phyloP scores from a whole-genome alignment of 2,329 filamentous ascomycete genomes.

The Fusarium pininemorale region DNA sequence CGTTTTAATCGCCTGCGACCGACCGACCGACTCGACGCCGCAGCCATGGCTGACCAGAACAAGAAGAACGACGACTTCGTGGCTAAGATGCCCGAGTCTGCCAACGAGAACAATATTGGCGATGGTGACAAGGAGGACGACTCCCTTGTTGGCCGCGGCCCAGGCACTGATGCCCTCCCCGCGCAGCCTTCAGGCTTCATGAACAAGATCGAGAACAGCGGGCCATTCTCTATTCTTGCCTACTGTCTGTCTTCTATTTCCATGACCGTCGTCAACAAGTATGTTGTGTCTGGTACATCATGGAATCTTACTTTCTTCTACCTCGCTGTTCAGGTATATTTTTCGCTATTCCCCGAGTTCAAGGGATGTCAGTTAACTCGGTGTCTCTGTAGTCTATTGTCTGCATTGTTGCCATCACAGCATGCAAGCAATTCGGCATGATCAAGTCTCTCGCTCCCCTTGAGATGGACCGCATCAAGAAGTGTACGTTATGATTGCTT shows the following conservation, averaged over 20 bases:
- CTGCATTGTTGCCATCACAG: slow-evolving; percentile 84
- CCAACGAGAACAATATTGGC: slow-evolving; percentile 26
- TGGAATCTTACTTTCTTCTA: slow-evolving; percentile 99
- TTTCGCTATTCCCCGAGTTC: not conserved
- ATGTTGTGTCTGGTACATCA: slow-evolving; percentile 86
- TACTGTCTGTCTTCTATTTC: slow-evolving; percentile 96
- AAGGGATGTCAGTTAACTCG: not conserved
- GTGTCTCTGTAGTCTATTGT: slow-evolving; percentile 76
- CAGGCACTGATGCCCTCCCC: slow-evolving; percentile 31
- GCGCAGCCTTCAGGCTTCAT: slow-evolving; percentile 22
- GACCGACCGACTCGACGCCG: not conserved
- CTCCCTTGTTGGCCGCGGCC: slow-evolving; percentile 32
- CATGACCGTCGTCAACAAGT: slow-evolving; percentile 99
- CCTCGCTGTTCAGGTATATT: slow-evolving; percentile 84
- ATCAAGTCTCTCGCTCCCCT: slow-evolving; percentile 86
- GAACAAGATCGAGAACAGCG: slow-evolving; percentile 73
- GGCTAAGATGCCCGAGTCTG: slow-evolving; percentile 26
- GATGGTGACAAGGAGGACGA: slow-evolving; percentile 36
- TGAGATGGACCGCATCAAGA: slow-evolving; percentile 87
- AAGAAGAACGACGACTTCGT: slow-evolving; percentile 40
- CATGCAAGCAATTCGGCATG: slow-evolving; percentile 81
- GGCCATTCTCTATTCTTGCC: slow-evolving; percentile 80
- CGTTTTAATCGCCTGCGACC: slow-evolving; percentile 7
- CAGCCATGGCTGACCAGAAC: slow-evolving; percentile 32
- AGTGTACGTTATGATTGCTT: slow-evolving; percentile 69